Base-by-base conservation (phyloP, 768 basidiomycete species). In the Suillus weaverae region DNA sequence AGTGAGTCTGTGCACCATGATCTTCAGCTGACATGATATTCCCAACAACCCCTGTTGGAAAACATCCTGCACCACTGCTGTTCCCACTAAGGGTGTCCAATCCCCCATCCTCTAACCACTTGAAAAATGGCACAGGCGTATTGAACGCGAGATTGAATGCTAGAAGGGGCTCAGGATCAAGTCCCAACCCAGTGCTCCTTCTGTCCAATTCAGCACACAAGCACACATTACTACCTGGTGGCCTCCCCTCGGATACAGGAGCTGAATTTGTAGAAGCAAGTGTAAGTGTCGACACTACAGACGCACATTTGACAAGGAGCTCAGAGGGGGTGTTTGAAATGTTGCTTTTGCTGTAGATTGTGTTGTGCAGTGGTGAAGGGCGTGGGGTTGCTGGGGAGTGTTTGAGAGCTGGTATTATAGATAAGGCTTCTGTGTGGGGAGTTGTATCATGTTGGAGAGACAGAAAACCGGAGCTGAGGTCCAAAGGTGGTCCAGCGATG, bases 121-220 rank as follows among this genome's bases (percentile, higher is more conserved):
- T 85, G 68, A 92, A 93, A 70, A 84, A 91, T 2, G 83, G 83
- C 7, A 78, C 79, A 54, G 70, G 71, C 43, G 77, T 84, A 1
- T 80, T 78, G 70, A 92, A 92, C 13, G 91, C 91, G 68, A 88
- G 79, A 70, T 89, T 90, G 71, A 92, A 92, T 0, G 91, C 89
- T 4, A 89, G 68, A 14, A 69, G 64, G 1, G 64, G 70, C 3
- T 75, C 70, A 6, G n/a, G 43, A 62, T 68, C 65, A 26, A 14
- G 30, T 3, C 41, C 2, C 3, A 30, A 32, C 53, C 41, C 32
- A 33, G 57, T 26, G 9, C 0, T 26, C 14, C 20, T 13, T 43
- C 43, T 2, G 14, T 11, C 38, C 3, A 3, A 18, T 5, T 18
- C 22, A 26, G 22, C 5, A 32, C 18, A 5, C 32, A 33, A 54